phyloP scores from a whole-genome alignment of 75 land plant genomes.

The Cupressus sempervirens region DNA sequence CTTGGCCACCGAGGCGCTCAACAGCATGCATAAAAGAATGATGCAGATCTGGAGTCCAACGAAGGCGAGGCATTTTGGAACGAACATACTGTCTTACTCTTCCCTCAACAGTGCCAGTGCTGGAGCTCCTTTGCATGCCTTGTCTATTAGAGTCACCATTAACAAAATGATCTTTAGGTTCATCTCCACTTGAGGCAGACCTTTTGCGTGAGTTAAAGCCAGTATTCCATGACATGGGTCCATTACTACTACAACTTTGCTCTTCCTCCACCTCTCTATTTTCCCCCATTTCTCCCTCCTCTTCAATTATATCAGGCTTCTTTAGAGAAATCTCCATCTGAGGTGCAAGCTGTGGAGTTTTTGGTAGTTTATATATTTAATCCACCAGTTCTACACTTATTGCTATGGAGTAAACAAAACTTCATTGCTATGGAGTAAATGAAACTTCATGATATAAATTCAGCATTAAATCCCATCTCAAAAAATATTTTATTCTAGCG shows the following conservation, averaged over 20 bases:
- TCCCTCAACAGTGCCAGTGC: background rate
- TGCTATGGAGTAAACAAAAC: background rate
- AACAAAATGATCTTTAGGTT: background rate
- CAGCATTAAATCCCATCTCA: background rate
- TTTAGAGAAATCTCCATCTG: background rate
- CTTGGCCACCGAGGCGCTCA: conserved; percentile 72
- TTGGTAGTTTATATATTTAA: background rate
- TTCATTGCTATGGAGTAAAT: too few relatives aligned
- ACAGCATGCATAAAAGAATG: conserved; percentile 63
- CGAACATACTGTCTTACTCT: conserved; percentile 56
- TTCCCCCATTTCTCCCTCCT: background rate
- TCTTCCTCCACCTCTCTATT: conserved; percentile 8
- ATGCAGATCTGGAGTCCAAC: conserved; percentile 86
- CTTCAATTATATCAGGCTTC: background rate
- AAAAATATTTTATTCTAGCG: background rate
- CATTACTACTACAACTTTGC: conserved; percentile 6
- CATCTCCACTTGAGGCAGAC: background rate
- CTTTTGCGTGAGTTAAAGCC: background rate
- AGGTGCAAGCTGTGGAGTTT: background rate
- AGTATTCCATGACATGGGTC: background rate
- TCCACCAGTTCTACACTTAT: background rate
- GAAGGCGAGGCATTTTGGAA: conserved; percentile 64
- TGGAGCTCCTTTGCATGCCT: background rate
- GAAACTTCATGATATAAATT: background rate
- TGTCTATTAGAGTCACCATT: background rate